phyloP scores from a whole-genome alignment of 2,329 filamentous ascomycete genomes.

The Sporothrix schenckii region DNA sequence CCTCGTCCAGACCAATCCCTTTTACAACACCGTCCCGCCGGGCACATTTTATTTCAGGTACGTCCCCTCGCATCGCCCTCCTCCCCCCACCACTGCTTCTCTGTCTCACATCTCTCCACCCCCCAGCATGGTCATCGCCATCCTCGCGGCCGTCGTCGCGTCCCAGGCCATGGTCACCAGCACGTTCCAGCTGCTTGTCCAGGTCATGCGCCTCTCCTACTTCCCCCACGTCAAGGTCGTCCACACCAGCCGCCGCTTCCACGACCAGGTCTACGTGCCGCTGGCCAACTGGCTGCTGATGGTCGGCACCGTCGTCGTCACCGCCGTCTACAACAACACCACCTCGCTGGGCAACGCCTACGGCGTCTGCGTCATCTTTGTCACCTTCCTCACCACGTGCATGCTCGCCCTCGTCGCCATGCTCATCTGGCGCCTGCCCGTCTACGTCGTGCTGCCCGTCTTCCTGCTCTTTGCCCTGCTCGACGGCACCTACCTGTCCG shows the following conservation, averaged over 20 bases:
- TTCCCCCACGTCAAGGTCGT: constrained; percentile 75
- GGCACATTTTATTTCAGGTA: constrained; percentile 65
- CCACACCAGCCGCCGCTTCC: constrained; percentile 69
- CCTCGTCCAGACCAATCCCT: constrained; percentile 60
- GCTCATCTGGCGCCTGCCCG: constrained; percentile 69
- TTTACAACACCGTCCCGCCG: constrained; percentile 70
- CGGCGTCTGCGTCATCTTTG: constrained; percentile 77
- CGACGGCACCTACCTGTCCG: constrained; percentile 71
- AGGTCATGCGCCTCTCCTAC: constrained; percentile 71
- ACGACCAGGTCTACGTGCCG: constrained; percentile 77
- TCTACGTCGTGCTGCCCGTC: constrained; percentile 61
- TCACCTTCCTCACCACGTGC: constrained; percentile 76
- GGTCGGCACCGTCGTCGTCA: constrained; percentile 73
- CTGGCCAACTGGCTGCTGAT: constrained; percentile 77
- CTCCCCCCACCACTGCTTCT: too few species aligned
- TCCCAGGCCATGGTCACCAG: constrained; percentile 79
- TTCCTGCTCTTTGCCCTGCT: constrained; percentile 67
- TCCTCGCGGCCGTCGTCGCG: constrained; percentile 73
- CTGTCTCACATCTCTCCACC: background rate
- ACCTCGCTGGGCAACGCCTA: constrained; percentile 73
- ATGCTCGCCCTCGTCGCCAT: constrained; percentile 73
- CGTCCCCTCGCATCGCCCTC: background rate
- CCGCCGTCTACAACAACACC: constrained; percentile 74
- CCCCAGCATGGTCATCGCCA: constrained; percentile 61
- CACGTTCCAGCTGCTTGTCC: constrained; percentile 69